Evolutionary conservation across 305 asterid genomes (phyloP).

Genomic region (Solanum hybrid): DNA sequence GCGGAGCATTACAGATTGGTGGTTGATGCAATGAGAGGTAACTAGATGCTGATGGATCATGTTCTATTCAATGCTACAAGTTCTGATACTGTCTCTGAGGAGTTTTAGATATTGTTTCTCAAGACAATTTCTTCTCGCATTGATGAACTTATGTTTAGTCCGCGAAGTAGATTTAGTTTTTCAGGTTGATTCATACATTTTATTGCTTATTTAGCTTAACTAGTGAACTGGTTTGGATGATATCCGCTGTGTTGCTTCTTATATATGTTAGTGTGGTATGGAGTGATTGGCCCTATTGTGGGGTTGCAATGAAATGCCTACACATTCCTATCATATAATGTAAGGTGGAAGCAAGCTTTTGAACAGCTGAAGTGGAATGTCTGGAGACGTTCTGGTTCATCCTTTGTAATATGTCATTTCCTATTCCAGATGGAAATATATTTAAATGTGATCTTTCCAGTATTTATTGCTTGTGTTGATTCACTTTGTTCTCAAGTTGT

Average conservation of each 20-base stretch:
- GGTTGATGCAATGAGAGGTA: constrained; percentile 16
- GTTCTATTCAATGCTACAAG: background rate
- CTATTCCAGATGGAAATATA: background rate
- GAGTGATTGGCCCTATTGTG: background rate
- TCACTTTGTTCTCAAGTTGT: background rate
- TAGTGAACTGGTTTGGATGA: background rate
- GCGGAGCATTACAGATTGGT: constrained; percentile 24
- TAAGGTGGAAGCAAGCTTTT: background rate
- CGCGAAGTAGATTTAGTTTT: background rate
- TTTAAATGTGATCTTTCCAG: background rate
- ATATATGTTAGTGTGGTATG: background rate
- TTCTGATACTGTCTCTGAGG: background rate
- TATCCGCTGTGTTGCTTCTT: background rate
- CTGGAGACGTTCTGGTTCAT: background rate
- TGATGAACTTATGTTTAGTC: background rate
- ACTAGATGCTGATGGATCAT: background rate
- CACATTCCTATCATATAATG: background rate
- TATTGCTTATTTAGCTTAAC: background rate
- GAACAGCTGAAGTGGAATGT: background rate
- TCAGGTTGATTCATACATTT: background rate
- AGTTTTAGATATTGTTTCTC: background rate
- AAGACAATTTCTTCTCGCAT: background rate
- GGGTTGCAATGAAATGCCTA: background rate
- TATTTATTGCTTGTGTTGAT: background rate
- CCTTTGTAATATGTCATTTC: background rate